These are phyloP conservation scores for Leptodermis oblonga DNA, from an alignment of 257 asterid genomes.

Conservation along the genomic window DNA sequence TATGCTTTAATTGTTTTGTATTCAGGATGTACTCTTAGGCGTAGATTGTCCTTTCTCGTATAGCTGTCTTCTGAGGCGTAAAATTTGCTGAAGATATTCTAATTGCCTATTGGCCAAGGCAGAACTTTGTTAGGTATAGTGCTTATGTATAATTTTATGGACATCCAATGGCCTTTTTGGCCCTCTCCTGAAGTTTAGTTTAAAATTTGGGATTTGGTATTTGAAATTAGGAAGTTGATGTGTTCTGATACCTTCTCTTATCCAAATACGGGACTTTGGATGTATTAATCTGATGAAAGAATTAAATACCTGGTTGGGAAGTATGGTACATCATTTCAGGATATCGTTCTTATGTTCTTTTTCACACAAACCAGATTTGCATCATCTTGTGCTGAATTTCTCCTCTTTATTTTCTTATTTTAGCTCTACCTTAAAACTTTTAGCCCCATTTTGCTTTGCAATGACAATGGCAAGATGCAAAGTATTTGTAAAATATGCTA, in stretches of 20 bases:
- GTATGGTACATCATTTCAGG: slow-evolving; percentile 50
- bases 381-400: no score
- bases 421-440: no score
- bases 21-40: neutral
- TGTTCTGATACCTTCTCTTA: slow-evolving; percentile 25
- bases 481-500: no score
- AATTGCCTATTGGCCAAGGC: neutral
- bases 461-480: no score
- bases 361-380: no score
- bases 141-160: no score
- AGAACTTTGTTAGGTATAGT: neutral
- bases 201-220: neutral
- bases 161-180: neutral
- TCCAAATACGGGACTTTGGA: slow-evolving; percentile 86
- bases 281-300: slow-evolving; percentile 91
- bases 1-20: neutral
- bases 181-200: neutral
- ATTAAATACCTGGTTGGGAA: slow-evolving; percentile 74
- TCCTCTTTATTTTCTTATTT: no score
- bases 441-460: no score
- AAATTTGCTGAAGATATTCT: neutral
- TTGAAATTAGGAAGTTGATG: neutral
- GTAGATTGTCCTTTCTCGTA: neutral
- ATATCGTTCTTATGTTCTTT: no score
- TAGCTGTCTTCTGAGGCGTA: neutral